Evolutionary conservation across 2,329 filamentous ascomycete genomes (phyloP), one percentile per base, ranked within the genome.

Genomic region (Paecilomyces sp.): DNA sequence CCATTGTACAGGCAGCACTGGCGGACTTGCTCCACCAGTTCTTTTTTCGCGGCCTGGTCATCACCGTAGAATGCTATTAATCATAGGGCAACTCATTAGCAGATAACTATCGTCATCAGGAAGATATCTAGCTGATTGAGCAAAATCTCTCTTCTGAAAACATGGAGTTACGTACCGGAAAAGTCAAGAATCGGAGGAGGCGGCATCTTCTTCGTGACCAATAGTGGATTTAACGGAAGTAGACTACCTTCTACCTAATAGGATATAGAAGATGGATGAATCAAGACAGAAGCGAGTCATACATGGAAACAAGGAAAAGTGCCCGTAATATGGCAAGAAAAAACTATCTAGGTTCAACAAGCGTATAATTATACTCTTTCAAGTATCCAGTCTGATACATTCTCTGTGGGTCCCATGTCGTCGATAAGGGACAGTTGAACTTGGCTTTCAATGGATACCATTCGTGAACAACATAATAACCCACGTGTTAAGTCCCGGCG

Each of bases 1-100:
- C 78, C 78, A 31, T 53, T 54, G 25, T 30, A 33, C 24, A 50
- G 13, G 41, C 53, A 55, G 15, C 31, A 33, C 9, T 30, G 25
- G 5, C 56, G 34, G 18, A 57, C 30, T 28, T 53, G 34, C 3
- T 30, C 41, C 41, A 57, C 56, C 12, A 57, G 51, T n/a, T 53
- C 9, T 6, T 25, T 15, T 25, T 53, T 53, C 11, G 51, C 51
- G 2, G 24, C 51, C 25, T 25, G 24, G 15, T 53, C 51, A 30
- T 53, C 15, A 9, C 51, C 24, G 51, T 53, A 53, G 51, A 53
- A 53, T 25, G 28, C 51, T 53, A 24, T 24, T 4, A 1, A 24
- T 53, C 22, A 9, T 13, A 3, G 25, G 15, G 5, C 1, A 5
- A 3, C 31, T 12, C 9, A 11, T 53, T n/a, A 53, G 51, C 51